Evolutionary conservation across 2,329 filamentous ascomycete species (phyloP), one percentile per base, ranked within the genome.

Genomic region (Penicillium capsulatum): DNA sequence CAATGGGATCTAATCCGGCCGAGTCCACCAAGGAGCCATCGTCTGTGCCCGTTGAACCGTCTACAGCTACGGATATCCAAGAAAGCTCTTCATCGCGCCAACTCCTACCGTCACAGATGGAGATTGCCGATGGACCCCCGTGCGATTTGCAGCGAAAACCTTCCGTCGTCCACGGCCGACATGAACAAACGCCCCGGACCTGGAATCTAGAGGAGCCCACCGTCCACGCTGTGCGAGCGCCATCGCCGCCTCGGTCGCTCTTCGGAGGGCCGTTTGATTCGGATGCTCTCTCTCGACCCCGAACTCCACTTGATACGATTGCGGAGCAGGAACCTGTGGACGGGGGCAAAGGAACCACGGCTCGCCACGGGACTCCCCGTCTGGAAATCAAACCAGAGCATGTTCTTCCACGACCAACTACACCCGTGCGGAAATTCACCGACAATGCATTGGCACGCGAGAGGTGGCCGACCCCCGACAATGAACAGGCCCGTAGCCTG

Each of bases 281-380:
- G 36, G 58, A 58, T 17, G 22, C 53, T 7, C 40, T 55, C 33
- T 62, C 64, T 14, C 67, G 67, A 19, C 60, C 66, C 22, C 61
- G 60, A 30, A 66, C 60, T 37, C 63, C 66, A 16, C 70, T 80
- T 7, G 68, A 72, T 14, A 66, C 74, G 1, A 79, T 80, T 47
- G 67, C 66, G 20, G 77, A 80, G 55, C 54, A 68, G 37, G 68
- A 66, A 40, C 68, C 71, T 43, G 47, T 39, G 36, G 50, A 49
- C 27, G 48, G 48, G 15, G 70, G 38, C 63, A 67, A 31, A 64
- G 62, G 30, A 53, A 67, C 51, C 66, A 65, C 37, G 70, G 58
- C 48, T 51, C 56, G 40, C 19, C 40, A 45, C 44, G 54, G 54
- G 39, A 60, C 48, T 39, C 57, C 56, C 46, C 60, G 59, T 27